phyloP scores from a whole-genome alignment of 768 basidiomycete species.

The Leccinum sublutescens region DNA sequence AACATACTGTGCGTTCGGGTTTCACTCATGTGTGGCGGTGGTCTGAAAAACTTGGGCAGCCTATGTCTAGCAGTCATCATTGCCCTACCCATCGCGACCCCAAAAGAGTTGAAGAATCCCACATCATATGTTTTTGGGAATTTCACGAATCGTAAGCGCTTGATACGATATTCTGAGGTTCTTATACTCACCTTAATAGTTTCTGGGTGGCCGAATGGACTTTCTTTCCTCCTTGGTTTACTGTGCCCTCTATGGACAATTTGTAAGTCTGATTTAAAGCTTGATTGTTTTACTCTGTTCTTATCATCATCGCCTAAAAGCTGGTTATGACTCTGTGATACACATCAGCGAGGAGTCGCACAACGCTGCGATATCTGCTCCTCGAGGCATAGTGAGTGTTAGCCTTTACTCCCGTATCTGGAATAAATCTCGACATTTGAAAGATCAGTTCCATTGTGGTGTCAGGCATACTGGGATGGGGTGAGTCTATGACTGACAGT shows the following conservation, averaged over 20 bases:
- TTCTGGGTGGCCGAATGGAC: constrained; percentile 43
- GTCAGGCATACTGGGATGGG: constrained; percentile 45
- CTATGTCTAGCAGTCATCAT: constrained; percentile 40
- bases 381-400: constrained; percentile 49
- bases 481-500: constrained; percentile 21
- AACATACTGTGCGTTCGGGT: constrained; percentile 36
- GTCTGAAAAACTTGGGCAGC: constrained; percentile 1
- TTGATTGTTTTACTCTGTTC: constrained; percentile 39
- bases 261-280: constrained; percentile 20
- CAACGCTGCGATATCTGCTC: constrained; percentile 53
- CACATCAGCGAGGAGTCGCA: constrained; percentile 53
- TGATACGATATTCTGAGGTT: background rate
- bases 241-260: constrained; percentile 47
- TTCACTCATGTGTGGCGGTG: background rate
- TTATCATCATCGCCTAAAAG: constrained; percentile 13
- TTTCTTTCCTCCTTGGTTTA: constrained; percentile 46
- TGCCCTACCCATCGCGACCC: constrained; percentile 61
- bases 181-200: constrained; percentile 18
- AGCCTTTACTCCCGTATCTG: background rate
- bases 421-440: background rate
- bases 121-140: constrained; percentile 59
- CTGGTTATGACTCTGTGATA: constrained; percentile 39
- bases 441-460: constrained; percentile 39
- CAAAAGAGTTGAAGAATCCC: constrained; percentile 55
- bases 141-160: constrained; percentile 52